phyloP scores from a whole-genome alignment of 2,329 filamentous ascomycete species.

The Trichoderma semiorbis region DNA sequence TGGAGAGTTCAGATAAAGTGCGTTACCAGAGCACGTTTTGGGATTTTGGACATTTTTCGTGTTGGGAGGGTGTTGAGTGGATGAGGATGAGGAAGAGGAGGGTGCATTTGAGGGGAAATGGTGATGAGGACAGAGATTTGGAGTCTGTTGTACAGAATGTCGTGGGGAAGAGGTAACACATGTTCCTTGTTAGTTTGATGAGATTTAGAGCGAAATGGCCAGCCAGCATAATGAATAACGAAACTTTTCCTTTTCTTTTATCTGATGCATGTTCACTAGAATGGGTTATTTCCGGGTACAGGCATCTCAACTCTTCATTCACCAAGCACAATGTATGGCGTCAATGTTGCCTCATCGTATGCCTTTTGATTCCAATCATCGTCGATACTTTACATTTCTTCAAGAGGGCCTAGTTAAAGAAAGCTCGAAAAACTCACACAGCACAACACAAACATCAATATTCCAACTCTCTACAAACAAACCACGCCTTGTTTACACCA shows the following conservation, averaged over 20 bases:
- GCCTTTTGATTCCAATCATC: background rate
- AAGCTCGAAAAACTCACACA: background rate
- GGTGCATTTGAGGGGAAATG: background rate
- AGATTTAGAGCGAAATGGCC: background rate
- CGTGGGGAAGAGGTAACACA: background rate
- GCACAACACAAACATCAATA: background rate
- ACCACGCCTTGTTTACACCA: constrained; percentile 29
- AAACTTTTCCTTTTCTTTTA: background rate
- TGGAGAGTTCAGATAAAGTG: background rate
- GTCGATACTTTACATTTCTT: background rate
- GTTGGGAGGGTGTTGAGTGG: background rate
- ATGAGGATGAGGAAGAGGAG: background rate
- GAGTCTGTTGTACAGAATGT: background rate
- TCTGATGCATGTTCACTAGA: background rate
- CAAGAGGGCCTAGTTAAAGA: background rate
- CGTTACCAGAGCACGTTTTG: background rate
- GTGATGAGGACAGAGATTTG: background rate
- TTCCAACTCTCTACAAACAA: background rate
- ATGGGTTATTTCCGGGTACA: background rate
- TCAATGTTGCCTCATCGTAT: background rate
- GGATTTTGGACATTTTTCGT: background rate
- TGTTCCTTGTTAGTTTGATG: background rate
- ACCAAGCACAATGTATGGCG: background rate
- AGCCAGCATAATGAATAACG: background rate
- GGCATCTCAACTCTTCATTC: background rate